phyloP scores from a whole-genome alignment of 192 early-diverging fungal genomes.

The Coemansia sp. region DNA sequence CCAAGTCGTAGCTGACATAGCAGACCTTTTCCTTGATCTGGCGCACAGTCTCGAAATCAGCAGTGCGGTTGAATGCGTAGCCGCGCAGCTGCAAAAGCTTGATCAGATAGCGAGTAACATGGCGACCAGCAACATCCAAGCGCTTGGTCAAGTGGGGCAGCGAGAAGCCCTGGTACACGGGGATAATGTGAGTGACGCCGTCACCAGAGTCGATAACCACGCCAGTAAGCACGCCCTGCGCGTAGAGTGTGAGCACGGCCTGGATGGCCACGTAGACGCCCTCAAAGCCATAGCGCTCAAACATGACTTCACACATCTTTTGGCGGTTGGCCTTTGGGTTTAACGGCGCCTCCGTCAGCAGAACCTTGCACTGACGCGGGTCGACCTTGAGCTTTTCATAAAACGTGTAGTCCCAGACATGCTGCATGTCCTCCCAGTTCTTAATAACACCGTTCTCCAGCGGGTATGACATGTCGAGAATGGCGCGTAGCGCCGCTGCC shows the following conservation, averaged over 20 bases:
- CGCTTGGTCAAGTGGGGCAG: slow-evolving; percentile 85
- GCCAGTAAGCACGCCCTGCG: slow-evolving; percentile 96
- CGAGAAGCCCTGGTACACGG: slow-evolving; percentile 95
- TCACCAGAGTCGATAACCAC: slow-evolving; percentile 99
- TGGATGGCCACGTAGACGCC: slow-evolving; percentile 95
- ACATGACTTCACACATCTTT: slow-evolving; percentile 93
- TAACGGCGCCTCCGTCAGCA: slow-evolving; percentile 95
- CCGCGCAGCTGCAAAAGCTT: slow-evolving; percentile 91
- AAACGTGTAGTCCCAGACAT: slow-evolving; percentile 99
- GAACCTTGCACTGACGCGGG: slow-evolving; percentile 84
- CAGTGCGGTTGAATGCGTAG: slow-evolving; percentile 95
- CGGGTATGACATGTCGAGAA: slow-evolving; percentile 95
- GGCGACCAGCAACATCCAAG: slow-evolving; percentile 93
- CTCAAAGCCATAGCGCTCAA: slow-evolving; percentile 94
- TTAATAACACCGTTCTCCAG: slow-evolving; percentile 98
- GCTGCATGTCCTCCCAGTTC: slow-evolving; percentile 97
- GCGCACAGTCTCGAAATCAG: slow-evolving; percentile 96
- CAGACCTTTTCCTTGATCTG: slow-evolving; percentile 98
- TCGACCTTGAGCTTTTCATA: slow-evolving; percentile 87
- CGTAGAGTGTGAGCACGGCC: slow-evolving; percentile 95
- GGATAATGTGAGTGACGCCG: slow-evolving; percentile 98
- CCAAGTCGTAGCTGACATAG: slow-evolving; percentile 96
- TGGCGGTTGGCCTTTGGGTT: slow-evolving; percentile 91
- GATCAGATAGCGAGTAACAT: slow-evolving; percentile 95
- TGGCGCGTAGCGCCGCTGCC: slow-evolving; percentile 79